Percentiles rank a stretch among this genome's conserved stretches.
Evolutionary conservation across 805 yeast species (phyloP).

Genomic region (Zygoascus flipseniorum): DNA sequence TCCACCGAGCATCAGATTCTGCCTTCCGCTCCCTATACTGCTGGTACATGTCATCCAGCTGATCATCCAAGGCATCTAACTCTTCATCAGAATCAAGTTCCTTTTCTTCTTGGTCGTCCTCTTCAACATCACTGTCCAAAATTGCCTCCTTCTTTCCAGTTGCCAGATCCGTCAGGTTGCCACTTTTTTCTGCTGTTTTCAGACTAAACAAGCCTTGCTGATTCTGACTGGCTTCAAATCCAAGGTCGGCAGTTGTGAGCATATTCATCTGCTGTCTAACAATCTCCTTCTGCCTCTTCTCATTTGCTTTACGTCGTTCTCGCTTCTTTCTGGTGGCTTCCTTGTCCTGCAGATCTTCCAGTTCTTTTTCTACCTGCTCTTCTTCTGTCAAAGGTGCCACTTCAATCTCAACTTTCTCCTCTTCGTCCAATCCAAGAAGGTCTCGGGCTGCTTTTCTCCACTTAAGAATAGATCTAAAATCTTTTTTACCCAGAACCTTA

Average conservation of each 20-base stretch:
- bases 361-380: constrained; percentile 79
- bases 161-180: constrained; percentile 62
- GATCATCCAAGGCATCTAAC: constrained; percentile 55
- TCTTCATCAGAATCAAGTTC: constrained; percentile 32
- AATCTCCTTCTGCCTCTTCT: constrained; percentile 77
- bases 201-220: constrained; percentile 70
- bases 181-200: constrained; percentile 80
- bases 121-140: constrained; percentile 26
- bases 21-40: constrained; percentile 44
- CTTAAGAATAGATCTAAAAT: constrained; percentile 72
- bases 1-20: constrained; percentile 38
- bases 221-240: constrained; percentile 79
- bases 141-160: constrained; percentile 57
- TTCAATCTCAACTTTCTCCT: constrained; percentile 49
- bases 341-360: constrained; percentile 61
- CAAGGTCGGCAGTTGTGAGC: constrained; percentile 87
- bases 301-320: constrained; percentile 76
- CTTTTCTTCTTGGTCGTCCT: constrained; percentile 19
- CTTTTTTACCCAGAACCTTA: constrained; percentile 89
- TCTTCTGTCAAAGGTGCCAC: constrained; percentile 75
- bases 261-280: constrained; percentile 91
- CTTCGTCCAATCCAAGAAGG: constrained; percentile 56
- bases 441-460: constrained; percentile 88
- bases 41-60: constrained; percentile 74
- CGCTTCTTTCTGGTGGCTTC: constrained; percentile 64